Evolutionary conservation across 768 basidiomycete species (phyloP).

Genomic region (Lactarius hengduanensis): DNA sequence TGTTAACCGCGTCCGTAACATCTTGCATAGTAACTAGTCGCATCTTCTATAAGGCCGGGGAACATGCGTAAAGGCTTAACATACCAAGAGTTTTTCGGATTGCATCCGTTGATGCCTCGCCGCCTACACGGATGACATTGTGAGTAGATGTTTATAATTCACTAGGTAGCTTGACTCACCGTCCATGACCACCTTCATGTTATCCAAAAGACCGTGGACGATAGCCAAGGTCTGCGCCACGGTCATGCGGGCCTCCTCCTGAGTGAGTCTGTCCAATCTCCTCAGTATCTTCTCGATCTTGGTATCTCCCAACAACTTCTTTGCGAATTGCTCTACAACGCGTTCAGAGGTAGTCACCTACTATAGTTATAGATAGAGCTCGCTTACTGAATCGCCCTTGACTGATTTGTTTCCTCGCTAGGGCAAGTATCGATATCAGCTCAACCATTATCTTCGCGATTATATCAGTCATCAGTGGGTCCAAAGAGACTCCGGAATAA

Average conservation of each 20-base stretch:
- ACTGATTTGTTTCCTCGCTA: slow-evolving; percentile 8
- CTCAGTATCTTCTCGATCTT: slow-evolving; percentile 1
- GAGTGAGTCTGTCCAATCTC: slow-evolving; percentile 17
- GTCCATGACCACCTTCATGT: slow-evolving; percentile 15
- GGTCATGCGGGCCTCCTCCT: slow-evolving; percentile 12
- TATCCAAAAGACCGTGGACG: slow-evolving; percentile 11
- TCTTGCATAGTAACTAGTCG: background rate
- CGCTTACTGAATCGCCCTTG: slow-evolving; percentile 12
- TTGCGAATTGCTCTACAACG: slow-evolving; percentile 7
- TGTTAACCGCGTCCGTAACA: background rate
- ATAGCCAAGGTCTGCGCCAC: slow-evolving; percentile 2
- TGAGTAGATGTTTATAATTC: background rate
- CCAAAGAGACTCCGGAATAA: background rate
- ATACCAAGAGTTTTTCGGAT: too few species aligned
- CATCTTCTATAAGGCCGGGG: background rate
- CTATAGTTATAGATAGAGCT: background rate
- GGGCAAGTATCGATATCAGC: slow-evolving; percentile 6
- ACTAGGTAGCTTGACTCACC: background rate
- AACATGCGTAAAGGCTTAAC: too few species aligned
- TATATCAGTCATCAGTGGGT: background rate
- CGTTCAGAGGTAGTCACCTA: background rate
- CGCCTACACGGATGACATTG: too few species aligned
- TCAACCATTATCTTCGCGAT: slow-evolving; percentile 11
- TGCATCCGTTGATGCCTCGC: too few species aligned
- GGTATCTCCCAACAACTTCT: background rate